Percentiles rank a stretch among this genome's conserved stretches.
These are phyloP conservation scores for Balansia obtecta DNA, from an alignment of 2,329 filamentous ascomycete species.

Conservation along the genomic window DNA sequence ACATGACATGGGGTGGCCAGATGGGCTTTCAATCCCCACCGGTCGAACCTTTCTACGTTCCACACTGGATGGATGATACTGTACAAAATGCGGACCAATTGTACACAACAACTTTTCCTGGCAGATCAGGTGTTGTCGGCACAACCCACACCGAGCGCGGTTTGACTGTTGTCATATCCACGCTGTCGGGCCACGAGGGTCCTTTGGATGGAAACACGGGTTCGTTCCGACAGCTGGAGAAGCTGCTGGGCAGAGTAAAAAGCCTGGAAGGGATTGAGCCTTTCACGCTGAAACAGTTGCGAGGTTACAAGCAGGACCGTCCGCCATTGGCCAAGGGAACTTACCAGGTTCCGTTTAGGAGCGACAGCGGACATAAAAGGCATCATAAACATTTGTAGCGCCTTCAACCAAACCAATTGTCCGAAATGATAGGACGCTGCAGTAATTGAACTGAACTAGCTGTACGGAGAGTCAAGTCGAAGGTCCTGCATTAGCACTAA, in stretches of 20 bases:
- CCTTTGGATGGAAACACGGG: constrained; percentile 57
- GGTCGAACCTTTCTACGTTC: constrained; percentile 53
- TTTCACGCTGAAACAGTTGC: constrained; percentile 19
- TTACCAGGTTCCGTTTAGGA: constrained; percentile 12
- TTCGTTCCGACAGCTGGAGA: constrained; percentile 62
- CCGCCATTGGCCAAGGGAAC: constrained; percentile 13
- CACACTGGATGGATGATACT: constrained; percentile 24
- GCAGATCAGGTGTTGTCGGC: constrained; percentile 56
- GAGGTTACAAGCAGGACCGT: constrained; percentile 9
- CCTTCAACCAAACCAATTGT: background rate
- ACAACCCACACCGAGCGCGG: constrained; percentile 61
- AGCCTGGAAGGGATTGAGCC: constrained; percentile 31
- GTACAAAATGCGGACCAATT: too few relatives aligned
- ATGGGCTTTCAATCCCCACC: constrained; percentile 57
- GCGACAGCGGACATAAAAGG: too few relatives aligned
- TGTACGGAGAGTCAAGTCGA: too few relatives aligned
- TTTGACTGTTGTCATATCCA: constrained; percentile 56
- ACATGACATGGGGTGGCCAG: constrained; percentile 66
- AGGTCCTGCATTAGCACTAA: too few relatives aligned
- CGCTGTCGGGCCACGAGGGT: constrained; percentile 54
- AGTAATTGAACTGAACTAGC: background rate
- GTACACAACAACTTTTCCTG: too few relatives aligned
- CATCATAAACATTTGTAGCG: too few relatives aligned
- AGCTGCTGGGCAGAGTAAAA: constrained; percentile 57
- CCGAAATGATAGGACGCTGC: background rate